Percentiles rank a stretch among this genome's conserved stretches.
Conservation (phyloP, 1,284 basidiomycete genomes). For the Cystobasidiaceae sp. region DNA sequence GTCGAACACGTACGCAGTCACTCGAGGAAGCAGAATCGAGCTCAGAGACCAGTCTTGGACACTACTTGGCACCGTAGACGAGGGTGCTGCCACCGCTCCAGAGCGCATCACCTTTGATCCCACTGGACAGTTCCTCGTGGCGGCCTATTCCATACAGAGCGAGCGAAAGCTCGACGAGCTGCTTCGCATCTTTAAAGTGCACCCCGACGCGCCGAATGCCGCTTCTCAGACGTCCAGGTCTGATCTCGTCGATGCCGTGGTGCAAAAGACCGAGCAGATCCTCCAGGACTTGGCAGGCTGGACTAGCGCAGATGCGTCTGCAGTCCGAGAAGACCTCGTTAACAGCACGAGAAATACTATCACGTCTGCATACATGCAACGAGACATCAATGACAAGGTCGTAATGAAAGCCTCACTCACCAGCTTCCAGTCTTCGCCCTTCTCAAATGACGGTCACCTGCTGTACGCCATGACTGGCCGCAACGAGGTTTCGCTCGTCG, state of each 20-base stretch:
- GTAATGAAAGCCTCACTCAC: too few relatives aligned
- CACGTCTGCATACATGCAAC: too few relatives aligned
- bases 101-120: background rate
- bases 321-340: background rate
- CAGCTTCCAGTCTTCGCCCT: too few relatives aligned
- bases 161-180: background rate
- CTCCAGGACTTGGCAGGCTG: background rate
- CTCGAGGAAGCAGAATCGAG: background rate
- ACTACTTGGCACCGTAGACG: background rate
- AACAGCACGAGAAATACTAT: background rate
- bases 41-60: background rate
- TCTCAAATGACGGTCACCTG: too few relatives aligned
- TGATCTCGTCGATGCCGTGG: background rate
- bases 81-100: background rate
- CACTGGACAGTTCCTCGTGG: background rate
- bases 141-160: background rate
- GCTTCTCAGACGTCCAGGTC: background rate
- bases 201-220: background rate
- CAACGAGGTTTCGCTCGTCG: too few relatives aligned
- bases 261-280: background rate
- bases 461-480: too few relatives aligned
- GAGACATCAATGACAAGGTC: too few relatives aligned
- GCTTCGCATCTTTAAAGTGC: background rate
- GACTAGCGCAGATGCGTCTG: background rate
- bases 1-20: background rate